Evolutionary conservation across 2,329 filamentous ascomycete genomes (phyloP), one percentile per base, ranked within the genome.

Genomic region (Cytospora leucostoma): DNA sequence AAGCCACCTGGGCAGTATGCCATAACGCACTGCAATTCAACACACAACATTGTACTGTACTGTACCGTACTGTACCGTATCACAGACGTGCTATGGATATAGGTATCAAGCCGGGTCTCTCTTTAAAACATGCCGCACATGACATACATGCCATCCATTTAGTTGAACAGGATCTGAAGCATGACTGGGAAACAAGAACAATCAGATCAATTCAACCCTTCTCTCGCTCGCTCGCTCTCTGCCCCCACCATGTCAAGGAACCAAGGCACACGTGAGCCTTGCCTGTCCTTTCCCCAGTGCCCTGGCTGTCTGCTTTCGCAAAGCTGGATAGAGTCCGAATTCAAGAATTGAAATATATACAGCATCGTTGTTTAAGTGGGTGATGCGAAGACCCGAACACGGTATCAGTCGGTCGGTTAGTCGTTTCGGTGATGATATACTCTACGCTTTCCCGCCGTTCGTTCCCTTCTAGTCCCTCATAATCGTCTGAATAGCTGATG

Each of bases 311-410:
- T 49, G 50, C 21, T 38, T 53, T 64, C 40, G 52, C 54, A 35
- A 17, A 52, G 34, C 17, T 17, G 51, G 57, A 37, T 40, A 34
- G 47, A 65, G 38, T 59, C 59, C 59, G 54, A 56, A 51, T 51
- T 56, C 54, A 61, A 54, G 63, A 65, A 59, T 60, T 65, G 53
- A 56, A 27, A 65, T 62, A 65, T 65, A 61, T 65, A 62, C 63
- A 65, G 40, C 56, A 65, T 55, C 37, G 57, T 32, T 54, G 52
- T 52, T 54, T 37, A 34, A 34, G 37, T 52, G 34, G 55, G 40
- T 33, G 44, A 53, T 40, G 40, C 40, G 34, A 49, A 51, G 19
- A 2, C 33, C 38, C 59, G 54, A 32, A 40, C 38, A 62, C 58
- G 50, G 38, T 59, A 56, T 59, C 55, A 58, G 38, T 56, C 55